phyloP scores from a whole-genome alignment of 2,329 filamentous ascomycete species.

The Hypomyces rosellus region DNA sequence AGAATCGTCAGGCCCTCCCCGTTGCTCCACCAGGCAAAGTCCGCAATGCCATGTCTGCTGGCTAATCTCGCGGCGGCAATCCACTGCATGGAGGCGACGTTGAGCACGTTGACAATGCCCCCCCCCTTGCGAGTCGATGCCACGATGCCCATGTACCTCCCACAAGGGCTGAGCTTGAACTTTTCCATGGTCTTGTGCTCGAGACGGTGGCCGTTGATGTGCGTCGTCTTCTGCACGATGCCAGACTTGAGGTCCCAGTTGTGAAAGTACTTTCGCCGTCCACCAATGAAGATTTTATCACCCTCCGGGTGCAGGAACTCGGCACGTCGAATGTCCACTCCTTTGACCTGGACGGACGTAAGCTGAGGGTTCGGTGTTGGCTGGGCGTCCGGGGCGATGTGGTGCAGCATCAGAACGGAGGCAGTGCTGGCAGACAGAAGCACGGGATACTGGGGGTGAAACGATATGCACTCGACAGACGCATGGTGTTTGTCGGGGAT shows the following conservation, averaged over 20 bases:
- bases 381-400: constrained; percentile 69
- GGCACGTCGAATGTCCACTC: constrained; percentile 77
- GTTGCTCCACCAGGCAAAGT: constrained; percentile 89
- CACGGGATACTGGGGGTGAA: constrained; percentile 84
- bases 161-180: constrained; percentile 82
- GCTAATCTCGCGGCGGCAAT: constrained; percentile 75
- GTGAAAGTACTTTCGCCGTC: constrained; percentile 86
- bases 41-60: constrained; percentile 73
- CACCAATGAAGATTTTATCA: constrained; percentile 79
- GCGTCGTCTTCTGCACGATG: constrained; percentile 71
- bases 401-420: constrained; percentile 81
- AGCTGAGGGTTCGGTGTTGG: constrained; percentile 81
- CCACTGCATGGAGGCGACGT: constrained; percentile 80
- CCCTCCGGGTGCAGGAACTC: constrained; percentile 69
- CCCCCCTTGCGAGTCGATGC: constrained; percentile 79
- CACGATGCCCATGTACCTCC: constrained; percentile 75
- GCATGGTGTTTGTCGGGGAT: constrained; percentile 73
- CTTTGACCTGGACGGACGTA: constrained; percentile 80
- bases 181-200: constrained; percentile 88
- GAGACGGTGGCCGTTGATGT: constrained; percentile 66
- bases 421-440: constrained; percentile 84
- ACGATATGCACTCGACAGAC: constrained; percentile 74
- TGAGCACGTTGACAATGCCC: constrained; percentile 80
- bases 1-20: constrained; percentile 76
- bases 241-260: constrained; percentile 85